These are phyloP conservation scores for Chamaecyparis obtusa DNA, from an alignment of 75 land plant species.

Conservation along the genomic window DNA sequence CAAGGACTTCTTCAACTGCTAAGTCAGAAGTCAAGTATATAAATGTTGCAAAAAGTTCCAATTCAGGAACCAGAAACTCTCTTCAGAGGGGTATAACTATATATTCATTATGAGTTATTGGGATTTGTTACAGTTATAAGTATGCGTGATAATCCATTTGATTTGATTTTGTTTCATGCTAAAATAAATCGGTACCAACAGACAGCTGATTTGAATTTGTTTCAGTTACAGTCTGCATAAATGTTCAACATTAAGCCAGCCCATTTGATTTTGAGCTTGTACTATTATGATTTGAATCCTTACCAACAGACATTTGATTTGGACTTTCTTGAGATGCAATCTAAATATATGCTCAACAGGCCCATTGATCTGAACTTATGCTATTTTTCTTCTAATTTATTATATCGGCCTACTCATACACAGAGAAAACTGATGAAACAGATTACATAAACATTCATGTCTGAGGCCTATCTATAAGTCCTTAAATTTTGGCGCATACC, in stretches of 20 bases:
- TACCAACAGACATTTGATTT: too few species aligned
- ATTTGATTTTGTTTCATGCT: too few species aligned
- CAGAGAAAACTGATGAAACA: background rate
- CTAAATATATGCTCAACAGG: background rate
- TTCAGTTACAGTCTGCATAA: background rate
- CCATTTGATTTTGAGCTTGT: background rate
- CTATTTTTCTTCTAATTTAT: background rate
- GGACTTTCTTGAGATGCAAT: background rate
- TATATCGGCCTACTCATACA: background rate
- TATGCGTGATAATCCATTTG: background rate
- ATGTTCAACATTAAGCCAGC: too few species aligned
- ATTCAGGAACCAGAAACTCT: background rate
- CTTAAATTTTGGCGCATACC: background rate
- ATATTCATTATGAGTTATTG: background rate
- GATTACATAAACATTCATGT: background rate
- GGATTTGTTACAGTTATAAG: background rate
- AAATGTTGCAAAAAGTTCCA: background rate
- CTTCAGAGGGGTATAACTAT: constrained; percentile 1
- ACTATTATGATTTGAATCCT: too few species aligned
- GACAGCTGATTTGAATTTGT: background rate
- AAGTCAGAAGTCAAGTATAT: constrained; percentile 9
- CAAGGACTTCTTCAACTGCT: background rate
- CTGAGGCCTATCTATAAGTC: background rate
- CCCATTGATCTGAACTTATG: background rate
- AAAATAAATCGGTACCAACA: background rate